Conservation (phyloP, 352 stramenopile species). For the Pythium pyrilobum region DNA sequence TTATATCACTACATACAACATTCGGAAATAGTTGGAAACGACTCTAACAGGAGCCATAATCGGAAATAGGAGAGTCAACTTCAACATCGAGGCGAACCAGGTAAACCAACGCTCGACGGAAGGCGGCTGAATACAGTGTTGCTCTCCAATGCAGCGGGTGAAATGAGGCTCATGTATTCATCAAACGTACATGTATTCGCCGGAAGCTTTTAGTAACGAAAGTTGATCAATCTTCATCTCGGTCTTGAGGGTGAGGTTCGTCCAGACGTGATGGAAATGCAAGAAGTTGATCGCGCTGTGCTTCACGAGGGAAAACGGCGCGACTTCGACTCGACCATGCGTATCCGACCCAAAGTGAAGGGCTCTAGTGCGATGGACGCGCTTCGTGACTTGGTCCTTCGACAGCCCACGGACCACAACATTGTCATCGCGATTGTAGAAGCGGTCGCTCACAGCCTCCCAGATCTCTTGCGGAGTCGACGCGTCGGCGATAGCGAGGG, state of each 20-base stretch:
- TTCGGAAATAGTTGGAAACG: conserved; percentile 2
- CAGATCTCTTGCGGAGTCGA: not conserved
- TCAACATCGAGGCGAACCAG: too few species aligned
- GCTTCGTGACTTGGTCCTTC: not conserved
- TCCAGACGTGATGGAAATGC: conserved; percentile 20
- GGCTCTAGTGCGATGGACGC: not conserved
- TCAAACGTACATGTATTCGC: too few species aligned
- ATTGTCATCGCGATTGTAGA: not conserved
- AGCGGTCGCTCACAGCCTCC: not conserved
- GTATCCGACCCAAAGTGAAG: conserved; percentile 6
- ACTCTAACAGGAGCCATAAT: too few species aligned
- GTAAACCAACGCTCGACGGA: too few species aligned
- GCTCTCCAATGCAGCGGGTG: too few species aligned
- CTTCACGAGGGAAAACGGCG: not conserved
- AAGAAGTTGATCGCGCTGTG: conserved; percentile 16
- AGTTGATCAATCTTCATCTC: too few species aligned
- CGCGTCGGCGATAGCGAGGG: not conserved
- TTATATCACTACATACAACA: not conserved
- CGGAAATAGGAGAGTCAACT: too few species aligned
- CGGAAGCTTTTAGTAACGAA: too few species aligned
- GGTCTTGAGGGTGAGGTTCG: too few species aligned
- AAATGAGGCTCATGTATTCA: too few species aligned
- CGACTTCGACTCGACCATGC: conserved; percentile 18
- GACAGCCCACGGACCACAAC: not conserved
- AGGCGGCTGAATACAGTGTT: too few species aligned